Conservation (phyloP, 2,329 filamentous ascomycete genomes). For the Aspergillus texensis region DNA sequence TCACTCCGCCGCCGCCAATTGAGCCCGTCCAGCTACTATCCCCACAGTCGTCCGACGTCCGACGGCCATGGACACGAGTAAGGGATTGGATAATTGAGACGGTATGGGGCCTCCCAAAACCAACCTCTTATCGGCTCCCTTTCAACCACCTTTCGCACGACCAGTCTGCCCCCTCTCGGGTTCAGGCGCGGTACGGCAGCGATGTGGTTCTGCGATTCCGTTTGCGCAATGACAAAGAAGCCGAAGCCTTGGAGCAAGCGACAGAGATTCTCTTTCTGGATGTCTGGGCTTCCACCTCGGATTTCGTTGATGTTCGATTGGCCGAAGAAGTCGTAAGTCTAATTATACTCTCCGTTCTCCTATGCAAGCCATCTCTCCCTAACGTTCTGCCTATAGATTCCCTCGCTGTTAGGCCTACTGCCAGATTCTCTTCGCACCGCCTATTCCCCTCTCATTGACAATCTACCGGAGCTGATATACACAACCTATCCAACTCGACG, state of each 20-base stretch:
- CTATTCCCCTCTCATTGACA: slow-evolving; percentile 75
- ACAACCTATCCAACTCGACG: slow-evolving; percentile 67
- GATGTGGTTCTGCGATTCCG: slow-evolving; percentile 92
- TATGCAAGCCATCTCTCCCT: neutral
- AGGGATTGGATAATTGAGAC: slow-evolving; percentile 47
- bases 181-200: slow-evolving; percentile 65
- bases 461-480: slow-evolving; percentile 76
- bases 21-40: slow-evolving; percentile 32
- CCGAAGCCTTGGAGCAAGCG: slow-evolving; percentile 71
- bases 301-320: slow-evolving; percentile 83
- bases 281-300: slow-evolving; percentile 81
- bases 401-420: slow-evolving; percentile 76
- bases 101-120: slow-evolving; percentile 44
- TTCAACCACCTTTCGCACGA: slow-evolving; percentile 18
- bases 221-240: slow-evolving; percentile 69
- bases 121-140: slow-evolving; percentile 25
- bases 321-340: slow-evolving; percentile 69
- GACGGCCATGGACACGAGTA: slow-evolving; percentile 42
- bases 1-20: slow-evolving; percentile 35
- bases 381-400: slow-evolving; percentile 48
- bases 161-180: slow-evolving; percentile 38
- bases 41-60: slow-evolving; percentile 31
- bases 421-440: slow-evolving; percentile 72
- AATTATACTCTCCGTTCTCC: neutral
- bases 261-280: slow-evolving; percentile 78